Base-by-base conservation (phyloP, 108 stramenopile species). In the Conticribra guillardii region DNA sequence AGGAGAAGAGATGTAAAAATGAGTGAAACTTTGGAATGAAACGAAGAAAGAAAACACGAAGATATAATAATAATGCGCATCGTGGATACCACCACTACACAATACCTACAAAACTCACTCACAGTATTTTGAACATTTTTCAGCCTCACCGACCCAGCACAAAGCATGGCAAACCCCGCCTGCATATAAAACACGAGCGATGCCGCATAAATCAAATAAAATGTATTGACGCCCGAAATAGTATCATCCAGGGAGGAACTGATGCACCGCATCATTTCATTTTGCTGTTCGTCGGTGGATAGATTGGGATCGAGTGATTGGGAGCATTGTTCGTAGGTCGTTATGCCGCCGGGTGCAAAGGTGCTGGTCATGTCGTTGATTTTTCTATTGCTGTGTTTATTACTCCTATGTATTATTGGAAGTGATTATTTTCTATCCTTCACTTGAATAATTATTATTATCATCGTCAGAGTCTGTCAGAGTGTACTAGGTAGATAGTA, bases 41-140 rank as follows among this genome's bases (percentile, higher is more conserved):
- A n/a, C n/a, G n/a, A n/a, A n/a, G n/a, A n/a, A n/a, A n/a, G n/a
- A n/a, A n/a, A n/a, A n/a, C n/a, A n/a, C n/a, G n/a, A n/a, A n/a
- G n/a, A n/a, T n/a, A n/a, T n/a, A n/a, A n/a, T n/a, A n/a, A n/a
- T n/a, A n/a, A n/a, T n/a, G n/a, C n/a, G n/a, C n/a, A n/a, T n/a
- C n/a, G n/a, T n/a, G n/a, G n/a, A n/a, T n/a, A n/a, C 37, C 37
- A 9, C 11, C 37, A 9, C 37, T 9, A 5, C 8, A 41, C 5
- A 41, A 11, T 5, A 41, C 37, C 5, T 9, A 41, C 37, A 41
- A 5, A 9, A 5, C 5, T 9, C 37, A 41, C 37, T 41, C 37
- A 41, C 37, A 44, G 90, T 86, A 67, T 96, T 96, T 58, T 91
- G 84, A 7, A 90, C 85, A 70, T 96, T 95, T 75, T 96, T 96